Evolutionary conservation across 176 grass and related monocot species (phyloP).

Genomic region (Tillandsia fasciculata): DNA sequence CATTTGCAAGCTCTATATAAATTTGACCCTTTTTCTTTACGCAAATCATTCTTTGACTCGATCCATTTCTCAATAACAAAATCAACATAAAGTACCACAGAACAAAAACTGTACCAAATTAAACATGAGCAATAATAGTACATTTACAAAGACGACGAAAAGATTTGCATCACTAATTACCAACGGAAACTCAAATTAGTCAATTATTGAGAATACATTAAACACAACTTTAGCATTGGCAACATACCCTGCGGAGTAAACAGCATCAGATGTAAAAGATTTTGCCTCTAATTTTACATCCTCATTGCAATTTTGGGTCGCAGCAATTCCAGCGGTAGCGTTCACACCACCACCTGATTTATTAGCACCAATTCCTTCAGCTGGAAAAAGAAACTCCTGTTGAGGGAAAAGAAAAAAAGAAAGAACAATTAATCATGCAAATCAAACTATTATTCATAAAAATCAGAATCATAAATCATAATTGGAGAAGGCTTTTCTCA

Average conservation of each 20-base stretch:
- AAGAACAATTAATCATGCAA: neutral
- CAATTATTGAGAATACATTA: neutral
- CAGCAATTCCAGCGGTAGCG: constrained; percentile 6
- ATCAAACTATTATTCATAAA: neutral
- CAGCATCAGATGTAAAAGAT: constrained; percentile 15
- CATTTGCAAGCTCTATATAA: neutral
- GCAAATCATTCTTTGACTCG: no score
- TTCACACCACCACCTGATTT: constrained; percentile 21
- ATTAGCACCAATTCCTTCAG: constrained; percentile 31
- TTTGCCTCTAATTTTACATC: neutral
- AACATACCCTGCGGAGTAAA: constrained; percentile 2
- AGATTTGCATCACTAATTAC: neutral
- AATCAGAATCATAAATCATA: constrained; percentile 2
- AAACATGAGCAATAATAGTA: no score
- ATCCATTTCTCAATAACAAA: no score
- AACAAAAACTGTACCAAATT: no score
- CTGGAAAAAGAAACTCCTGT: constrained; percentile 52
- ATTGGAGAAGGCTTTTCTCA: neutral
- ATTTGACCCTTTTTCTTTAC: no score
- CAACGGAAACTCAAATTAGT: neutral
- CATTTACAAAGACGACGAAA: neutral
- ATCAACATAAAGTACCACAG: no score
- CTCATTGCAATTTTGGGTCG: constrained; percentile 20
- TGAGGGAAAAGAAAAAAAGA: neutral
- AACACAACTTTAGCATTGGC: neutral